Percentiles rank a stretch among this genome's conserved stretches.
Conservation (phyloP, 352 stramenopile species). For the Globisporangium lucens region DNA sequence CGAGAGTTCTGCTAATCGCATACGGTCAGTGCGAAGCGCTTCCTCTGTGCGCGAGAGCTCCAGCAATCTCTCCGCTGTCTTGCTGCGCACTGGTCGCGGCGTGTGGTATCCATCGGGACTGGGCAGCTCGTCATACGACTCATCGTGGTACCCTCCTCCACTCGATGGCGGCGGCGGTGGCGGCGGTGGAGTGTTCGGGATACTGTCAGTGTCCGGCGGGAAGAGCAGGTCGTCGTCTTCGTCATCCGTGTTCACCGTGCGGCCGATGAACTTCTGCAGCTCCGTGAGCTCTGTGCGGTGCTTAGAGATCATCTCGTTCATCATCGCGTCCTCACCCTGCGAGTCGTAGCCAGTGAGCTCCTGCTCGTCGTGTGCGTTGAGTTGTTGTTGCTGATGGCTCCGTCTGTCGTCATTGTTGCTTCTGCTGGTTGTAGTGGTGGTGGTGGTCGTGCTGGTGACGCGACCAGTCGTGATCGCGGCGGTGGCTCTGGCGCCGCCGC, state of each 20-base stretch:
- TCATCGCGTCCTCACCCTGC: constrained; percentile 38
- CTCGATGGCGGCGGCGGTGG: constrained; percentile 8
- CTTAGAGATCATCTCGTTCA: constrained; percentile 59
- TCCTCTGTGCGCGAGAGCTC: constrained; percentile 52
- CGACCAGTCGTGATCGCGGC: constrained; percentile 11
- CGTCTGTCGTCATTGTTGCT: neutral
- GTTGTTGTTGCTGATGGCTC: neutral
- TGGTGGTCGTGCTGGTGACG: constrained; percentile 2
- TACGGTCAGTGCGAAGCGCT: constrained; percentile 52
- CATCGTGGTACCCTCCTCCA: constrained; percentile 11
- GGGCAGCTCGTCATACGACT: constrained; percentile 22
- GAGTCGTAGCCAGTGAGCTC: constrained; percentile 10
- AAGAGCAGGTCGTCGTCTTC: constrained; percentile 21
- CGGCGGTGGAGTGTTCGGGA: constrained; percentile 24
- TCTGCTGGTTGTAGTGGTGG: neutral
- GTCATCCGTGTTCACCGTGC: constrained; percentile 18
- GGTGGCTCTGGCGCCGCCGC: neutral
- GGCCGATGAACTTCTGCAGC: constrained; percentile 47
- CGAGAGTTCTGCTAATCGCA: constrained; percentile 74
- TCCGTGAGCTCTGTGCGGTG: constrained; percentile 47
- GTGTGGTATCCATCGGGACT: constrained; percentile 28
- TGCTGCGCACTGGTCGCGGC: constrained; percentile 30
- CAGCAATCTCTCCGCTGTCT: constrained; percentile 42
- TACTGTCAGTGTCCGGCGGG: constrained; percentile 7
- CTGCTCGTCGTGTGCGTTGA: neutral